phyloP scores from a whole-genome alignment of 495 filamentous ascomycete species.

The Penicillium robsamsonii region DNA sequence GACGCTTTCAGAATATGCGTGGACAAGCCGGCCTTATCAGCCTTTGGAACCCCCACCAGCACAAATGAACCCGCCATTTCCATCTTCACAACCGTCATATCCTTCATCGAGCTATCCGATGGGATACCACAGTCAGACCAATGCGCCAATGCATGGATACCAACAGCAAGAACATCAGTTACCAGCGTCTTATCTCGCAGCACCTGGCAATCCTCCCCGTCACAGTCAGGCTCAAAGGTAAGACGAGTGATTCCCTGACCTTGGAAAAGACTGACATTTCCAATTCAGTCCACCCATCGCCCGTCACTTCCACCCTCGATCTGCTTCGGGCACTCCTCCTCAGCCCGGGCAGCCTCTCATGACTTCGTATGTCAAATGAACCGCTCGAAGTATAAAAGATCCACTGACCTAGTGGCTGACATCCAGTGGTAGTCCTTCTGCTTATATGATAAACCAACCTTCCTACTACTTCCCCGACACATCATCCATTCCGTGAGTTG shows the following conservation, averaged over 20 bases:
- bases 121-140: constrained; percentile 17
- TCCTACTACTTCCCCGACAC: constrained; percentile 26
- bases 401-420: not conserved
- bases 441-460: constrained; percentile 29
- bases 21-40: constrained; percentile 26
- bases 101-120: constrained; percentile 16
- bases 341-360: constrained; percentile 23
- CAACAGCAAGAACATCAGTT: constrained; percentile 13
- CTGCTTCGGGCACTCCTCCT: constrained; percentile 3
- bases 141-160: constrained; percentile 13
- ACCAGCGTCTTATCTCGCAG: constrained; percentile 20
- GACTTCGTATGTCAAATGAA: constrained; percentile 22
- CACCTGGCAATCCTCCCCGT: constrained; percentile 13
- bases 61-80: constrained; percentile 21
- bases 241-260: not conserved
- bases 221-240: constrained; percentile 24
- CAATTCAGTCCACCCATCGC: constrained; percentile 19
- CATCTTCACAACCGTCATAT: constrained; percentile 21
- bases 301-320: constrained; percentile 19
- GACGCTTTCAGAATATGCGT: constrained; percentile 25
- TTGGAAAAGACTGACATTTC: not conserved
- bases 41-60: constrained; percentile 17
- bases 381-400: not conserved
- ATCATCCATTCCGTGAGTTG: constrained; percentile 22
- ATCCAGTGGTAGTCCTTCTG: constrained; percentile 4